Base-by-base conservation (phyloP, 768 basidiomycete species). In the Omphalotus guepiniiformis region DNA sequence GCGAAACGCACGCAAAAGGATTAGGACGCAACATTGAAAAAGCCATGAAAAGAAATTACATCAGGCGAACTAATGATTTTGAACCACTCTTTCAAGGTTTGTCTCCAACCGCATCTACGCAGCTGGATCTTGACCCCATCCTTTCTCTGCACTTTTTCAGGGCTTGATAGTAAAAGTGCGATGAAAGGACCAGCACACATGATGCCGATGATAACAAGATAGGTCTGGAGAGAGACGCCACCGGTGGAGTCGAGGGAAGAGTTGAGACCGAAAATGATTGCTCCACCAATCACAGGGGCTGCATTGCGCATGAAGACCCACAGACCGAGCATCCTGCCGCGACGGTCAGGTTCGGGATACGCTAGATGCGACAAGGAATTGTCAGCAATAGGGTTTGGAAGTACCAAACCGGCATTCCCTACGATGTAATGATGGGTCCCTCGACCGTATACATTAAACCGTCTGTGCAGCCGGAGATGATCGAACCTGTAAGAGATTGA, bases 141-240 rank as follows among this genome's bases (percentile, higher is more conserved):
- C 34, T 51, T 62, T 15, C 64, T 56, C 44, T 64, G 64, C 7
- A 65, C 64, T 27, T 63, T 60, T 27, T 58, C 54, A 12, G 64
- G 64, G 23, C 53, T 48, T 21, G 61, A 63, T 12, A 65, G 55
- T 3, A 64, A 54, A 9, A 63, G 49, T 2, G 63, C 45, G 29
- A 65, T 60, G 49, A 66, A 66, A 4, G 64, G 64, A 9, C 64
- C 64, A 13, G 62, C 63, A 46, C 64, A 66, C 64, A 66, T 64
- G 28, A 66, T 64, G 2, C 64, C 64, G 41, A 66, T 66, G 45
- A 66, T 64, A n/a, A 56, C 61, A 12, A 66, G 45, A 46, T 64
- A 66, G 1, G 64, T 66, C 15, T 59, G n/a, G 26, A 66, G 59
- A 1, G 63, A 64, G 1, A 66, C 64, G n/a, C 48, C 63, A 19